Evolutionary conservation across 2,329 filamentous ascomycete genomes (phyloP).

Genomic region (Ascocoryne sarcoides): DNA sequence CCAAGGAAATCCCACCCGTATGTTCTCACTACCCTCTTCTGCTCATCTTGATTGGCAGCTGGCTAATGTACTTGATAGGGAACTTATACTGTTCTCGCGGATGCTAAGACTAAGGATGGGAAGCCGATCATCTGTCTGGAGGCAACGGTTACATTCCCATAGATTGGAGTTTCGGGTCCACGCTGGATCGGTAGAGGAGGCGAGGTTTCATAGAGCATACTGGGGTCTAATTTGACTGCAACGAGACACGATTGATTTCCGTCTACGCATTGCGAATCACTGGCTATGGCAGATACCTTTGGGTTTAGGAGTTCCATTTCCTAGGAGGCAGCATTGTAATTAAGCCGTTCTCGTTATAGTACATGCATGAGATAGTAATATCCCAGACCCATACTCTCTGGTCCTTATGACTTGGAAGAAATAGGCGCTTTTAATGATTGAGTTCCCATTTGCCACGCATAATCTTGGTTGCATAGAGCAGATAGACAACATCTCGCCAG

Average conservation of each 20-base stretch:
- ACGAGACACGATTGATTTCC: not conserved
- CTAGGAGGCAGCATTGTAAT: not conserved
- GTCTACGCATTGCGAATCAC: not conserved
- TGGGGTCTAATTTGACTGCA: not conserved
- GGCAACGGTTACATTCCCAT: slow-evolving; percentile 48
- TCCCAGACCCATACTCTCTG: too few species aligned
- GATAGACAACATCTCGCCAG: too few species aligned
- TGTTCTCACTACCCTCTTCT: slow-evolving; percentile 32
- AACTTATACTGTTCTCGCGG: slow-evolving; percentile 80
- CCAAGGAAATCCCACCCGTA: slow-evolving; percentile 81
- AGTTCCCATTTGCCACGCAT: too few species aligned
- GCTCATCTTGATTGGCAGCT: not conserved
- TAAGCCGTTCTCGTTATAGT: not conserved
- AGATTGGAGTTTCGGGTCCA: too few species aligned
- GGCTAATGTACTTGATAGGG: slow-evolving; percentile 50
- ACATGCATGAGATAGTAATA: not conserved
- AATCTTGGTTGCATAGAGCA: too few species aligned
- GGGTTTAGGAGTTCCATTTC: not conserved
- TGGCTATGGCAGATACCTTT: not conserved
- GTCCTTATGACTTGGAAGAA: too few species aligned
- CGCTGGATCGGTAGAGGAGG: too few species aligned
- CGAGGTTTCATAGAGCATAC: too few species aligned
- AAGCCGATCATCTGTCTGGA: slow-evolving; percentile 80
- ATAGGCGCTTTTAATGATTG: too few species aligned
- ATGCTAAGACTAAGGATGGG: slow-evolving; percentile 68